Evolutionary conservation across 352 stramenopile species (phyloP).

Genomic region (Globisporangium spinosum): DNA sequence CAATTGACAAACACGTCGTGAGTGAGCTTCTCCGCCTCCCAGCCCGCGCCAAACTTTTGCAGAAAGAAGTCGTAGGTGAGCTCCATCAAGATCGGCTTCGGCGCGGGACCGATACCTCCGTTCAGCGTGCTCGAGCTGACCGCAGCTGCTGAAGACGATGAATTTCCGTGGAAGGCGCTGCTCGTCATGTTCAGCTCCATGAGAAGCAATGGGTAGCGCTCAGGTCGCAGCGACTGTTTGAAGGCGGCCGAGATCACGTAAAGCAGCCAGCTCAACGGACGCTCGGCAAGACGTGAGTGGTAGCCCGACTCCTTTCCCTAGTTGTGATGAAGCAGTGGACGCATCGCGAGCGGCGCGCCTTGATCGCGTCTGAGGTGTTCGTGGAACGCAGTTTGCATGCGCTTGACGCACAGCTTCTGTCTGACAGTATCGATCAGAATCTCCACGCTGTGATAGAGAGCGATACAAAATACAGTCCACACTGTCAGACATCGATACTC

Average conservation of each 20-base stretch:
- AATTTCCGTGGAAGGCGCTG: slow-evolving; percentile 17
- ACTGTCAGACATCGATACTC: not conserved
- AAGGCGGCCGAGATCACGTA: slow-evolving; percentile 62
- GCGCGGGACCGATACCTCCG: slow-evolving; percentile 51
- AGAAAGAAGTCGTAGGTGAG: slow-evolving; percentile 77
- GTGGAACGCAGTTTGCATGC: slow-evolving; percentile 70
- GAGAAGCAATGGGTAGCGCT: slow-evolving; percentile 30
- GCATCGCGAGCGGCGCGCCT: slow-evolving; percentile 69
- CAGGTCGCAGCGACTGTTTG: slow-evolving; percentile 30
- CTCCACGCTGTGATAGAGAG: slow-evolving; percentile 31
- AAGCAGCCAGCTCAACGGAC: slow-evolving; percentile 55
- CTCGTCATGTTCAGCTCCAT: slow-evolving; percentile 48
- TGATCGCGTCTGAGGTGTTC: slow-evolving; percentile 58
- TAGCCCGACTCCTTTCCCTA: slow-evolving; percentile 44
- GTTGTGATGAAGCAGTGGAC: slow-evolving; percentile 59
- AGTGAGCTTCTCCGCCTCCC: slow-evolving; percentile 74
- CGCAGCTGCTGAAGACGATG: not conserved
- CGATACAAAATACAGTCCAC: not conserved
- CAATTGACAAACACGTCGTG: slow-evolving; percentile 84
- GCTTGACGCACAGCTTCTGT: slow-evolving; percentile 67
- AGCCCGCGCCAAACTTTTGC: slow-evolving; percentile 59
- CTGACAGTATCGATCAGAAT: slow-evolving; percentile 63
- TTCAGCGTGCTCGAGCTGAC: slow-evolving; percentile 32
- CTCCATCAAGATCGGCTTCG: slow-evolving; percentile 62
- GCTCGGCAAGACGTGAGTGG: slow-evolving; percentile 30